Conservation (phyloP, 495 filamentous ascomycete genomes). For the Penicillium taxi region DNA sequence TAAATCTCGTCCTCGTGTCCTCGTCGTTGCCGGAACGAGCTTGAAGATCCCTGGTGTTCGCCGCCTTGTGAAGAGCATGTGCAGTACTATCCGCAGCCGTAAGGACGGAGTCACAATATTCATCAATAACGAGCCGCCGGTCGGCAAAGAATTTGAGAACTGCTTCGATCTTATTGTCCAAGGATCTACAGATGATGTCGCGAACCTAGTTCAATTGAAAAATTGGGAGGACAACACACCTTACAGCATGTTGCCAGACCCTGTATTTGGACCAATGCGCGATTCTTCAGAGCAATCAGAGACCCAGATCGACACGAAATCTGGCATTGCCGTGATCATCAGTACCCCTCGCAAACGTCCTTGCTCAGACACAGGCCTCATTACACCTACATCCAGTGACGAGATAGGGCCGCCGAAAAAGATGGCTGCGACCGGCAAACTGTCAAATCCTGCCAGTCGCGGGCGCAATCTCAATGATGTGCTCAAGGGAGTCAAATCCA, state of each 20-base stretch:
- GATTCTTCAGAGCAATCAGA: conserved; percentile 1
- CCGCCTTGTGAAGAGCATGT: conserved; percentile 85
- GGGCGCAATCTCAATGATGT: conserved; percentile 25
- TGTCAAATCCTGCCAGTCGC: conserved; percentile 23
- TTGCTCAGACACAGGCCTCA: conserved; percentile 40
- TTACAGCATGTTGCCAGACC: conserved; percentile 16
- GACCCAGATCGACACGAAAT: conserved; percentile 16
- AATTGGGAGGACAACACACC: conserved; percentile 57
- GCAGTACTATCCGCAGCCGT: conserved; percentile 64
- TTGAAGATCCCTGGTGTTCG: conserved; percentile 90
- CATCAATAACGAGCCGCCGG: conserved; percentile 84
- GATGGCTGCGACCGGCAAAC: conserved; percentile 11
- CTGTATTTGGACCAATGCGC: conserved; percentile 14
- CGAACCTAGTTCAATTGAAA: conserved; percentile 62
- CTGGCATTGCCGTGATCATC: conserved; percentile 40
- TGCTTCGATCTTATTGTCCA: conserved; percentile 87
- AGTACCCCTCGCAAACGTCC: conserved; percentile 32
- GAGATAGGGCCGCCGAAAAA: conserved; percentile 28
- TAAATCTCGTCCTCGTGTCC: conserved; percentile 74
- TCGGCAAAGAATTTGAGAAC: conserved; percentile 75
- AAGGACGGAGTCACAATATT: conserved; percentile 88
- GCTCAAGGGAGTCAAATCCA: conserved; percentile 17
- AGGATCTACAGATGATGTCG: conserved; percentile 83
- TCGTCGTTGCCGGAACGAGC: conserved; percentile 92
- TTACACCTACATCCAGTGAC: conserved; percentile 53